These are phyloP conservation scores for Otatea glauca DNA, from an alignment of 176 grass and related monocot species.

Conservation along the genomic window DNA sequence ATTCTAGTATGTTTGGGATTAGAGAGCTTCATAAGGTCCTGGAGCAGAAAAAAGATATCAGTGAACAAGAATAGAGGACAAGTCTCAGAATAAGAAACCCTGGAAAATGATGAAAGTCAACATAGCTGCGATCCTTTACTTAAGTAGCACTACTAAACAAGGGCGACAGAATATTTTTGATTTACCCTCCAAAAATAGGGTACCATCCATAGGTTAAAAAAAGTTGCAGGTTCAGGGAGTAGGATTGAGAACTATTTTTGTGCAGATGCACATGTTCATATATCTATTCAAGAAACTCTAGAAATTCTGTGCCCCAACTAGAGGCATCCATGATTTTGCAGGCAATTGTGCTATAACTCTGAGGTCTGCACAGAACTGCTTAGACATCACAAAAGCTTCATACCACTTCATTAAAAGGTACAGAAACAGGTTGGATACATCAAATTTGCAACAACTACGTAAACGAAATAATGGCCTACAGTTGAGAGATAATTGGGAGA, in stretches of 20 bases:
- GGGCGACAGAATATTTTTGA: not conserved
- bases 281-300: not conserved
- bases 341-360: not conserved
- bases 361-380: not conserved
- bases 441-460: not conserved
- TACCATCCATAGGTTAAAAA: no score
- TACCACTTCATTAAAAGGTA: not conserved
- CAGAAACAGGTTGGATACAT: not conserved
- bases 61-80: not conserved
- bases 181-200: no score
- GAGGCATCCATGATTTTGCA: not conserved
- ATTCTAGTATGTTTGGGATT: not conserved
- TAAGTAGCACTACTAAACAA: conserved; percentile 8
- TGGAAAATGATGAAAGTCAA: not conserved
- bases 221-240: not conserved
- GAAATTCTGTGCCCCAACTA: not conserved
- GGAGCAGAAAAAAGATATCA: not conserved
- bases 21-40: conserved; percentile 1
- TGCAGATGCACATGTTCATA: not conserved
- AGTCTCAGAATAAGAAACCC: not conserved
- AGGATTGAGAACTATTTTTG: not conserved
- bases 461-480: not conserved
- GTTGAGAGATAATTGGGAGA: not conserved
- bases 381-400: not conserved
- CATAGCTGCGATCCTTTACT: not conserved